Conservation (phyloP, 169 alveolate genomes). For the Plasmodium knowlesi region DNA sequence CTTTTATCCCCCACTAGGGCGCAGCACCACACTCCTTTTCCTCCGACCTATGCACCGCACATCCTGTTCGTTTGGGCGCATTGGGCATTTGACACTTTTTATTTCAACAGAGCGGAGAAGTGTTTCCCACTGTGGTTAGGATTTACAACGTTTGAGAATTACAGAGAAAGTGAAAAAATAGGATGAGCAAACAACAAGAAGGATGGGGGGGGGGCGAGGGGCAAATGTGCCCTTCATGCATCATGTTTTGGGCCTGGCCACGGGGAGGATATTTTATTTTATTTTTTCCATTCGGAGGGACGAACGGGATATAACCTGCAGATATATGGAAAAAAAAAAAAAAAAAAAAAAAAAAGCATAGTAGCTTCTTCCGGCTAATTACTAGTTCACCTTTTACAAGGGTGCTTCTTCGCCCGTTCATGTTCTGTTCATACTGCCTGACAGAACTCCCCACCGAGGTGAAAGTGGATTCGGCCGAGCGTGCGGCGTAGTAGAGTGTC, state of each 20-base stretch:
- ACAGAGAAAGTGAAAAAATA: background rate
- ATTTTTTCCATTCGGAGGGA: background rate
- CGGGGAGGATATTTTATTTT: background rate
- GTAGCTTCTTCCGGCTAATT: background rate
- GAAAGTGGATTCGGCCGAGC: conserved; percentile 30
- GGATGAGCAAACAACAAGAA: background rate
- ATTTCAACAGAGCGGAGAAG: background rate
- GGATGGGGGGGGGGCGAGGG: too few species aligned
- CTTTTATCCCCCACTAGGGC: background rate
- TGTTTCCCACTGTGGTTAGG: background rate
- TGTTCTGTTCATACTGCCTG: too few species aligned
- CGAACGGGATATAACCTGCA: background rate
- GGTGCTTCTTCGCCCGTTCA: background rate
- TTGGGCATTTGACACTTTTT: background rate
- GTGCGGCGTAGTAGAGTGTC: background rate
- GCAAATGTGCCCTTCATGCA: background rate
- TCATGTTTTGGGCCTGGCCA: background rate
- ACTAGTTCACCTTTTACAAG: background rate
- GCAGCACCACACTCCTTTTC: background rate
- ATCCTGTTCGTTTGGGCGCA: background rate
- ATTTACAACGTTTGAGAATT: background rate
- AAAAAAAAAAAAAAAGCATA: too few species aligned
- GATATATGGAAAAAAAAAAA: too few species aligned
- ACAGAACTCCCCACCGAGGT: background rate
- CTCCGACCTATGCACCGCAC: background rate